These are phyloP conservation scores for Termitomyces sp. DNA, from an alignment of 768 basidiomycete genomes.

Conservation along the genomic window DNA sequence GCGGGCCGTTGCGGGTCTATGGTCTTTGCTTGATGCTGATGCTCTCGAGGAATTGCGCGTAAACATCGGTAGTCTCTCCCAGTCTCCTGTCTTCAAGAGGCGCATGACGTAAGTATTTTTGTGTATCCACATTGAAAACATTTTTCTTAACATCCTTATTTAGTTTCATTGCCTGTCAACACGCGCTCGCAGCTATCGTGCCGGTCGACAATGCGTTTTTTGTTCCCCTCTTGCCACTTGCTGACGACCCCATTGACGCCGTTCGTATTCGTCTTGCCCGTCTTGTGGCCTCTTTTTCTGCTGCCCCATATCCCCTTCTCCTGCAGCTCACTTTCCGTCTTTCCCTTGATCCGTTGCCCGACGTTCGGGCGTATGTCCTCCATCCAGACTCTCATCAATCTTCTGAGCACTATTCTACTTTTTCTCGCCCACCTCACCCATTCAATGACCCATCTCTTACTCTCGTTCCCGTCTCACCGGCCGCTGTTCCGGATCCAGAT, in stretches of 20 bases:
- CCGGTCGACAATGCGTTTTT: slow-evolving; percentile 47
- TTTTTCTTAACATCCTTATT: slow-evolving; percentile 8
- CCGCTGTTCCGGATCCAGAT: background rate
- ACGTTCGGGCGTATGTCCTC: slow-evolving; percentile 58
- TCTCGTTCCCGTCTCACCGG: background rate
- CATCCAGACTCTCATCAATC: slow-evolving; percentile 17
- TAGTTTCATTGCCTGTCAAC: slow-evolving; percentile 74
- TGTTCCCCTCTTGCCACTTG: slow-evolving; percentile 48
- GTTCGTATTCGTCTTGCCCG: slow-evolving; percentile 87
- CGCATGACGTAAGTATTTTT: slow-evolving; percentile 62
- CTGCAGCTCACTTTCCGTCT: slow-evolving; percentile 40
- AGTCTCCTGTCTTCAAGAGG: slow-evolving; percentile 46
- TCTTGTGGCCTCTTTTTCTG: slow-evolving; percentile 37
- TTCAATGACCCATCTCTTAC: background rate
- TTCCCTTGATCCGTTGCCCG: slow-evolving; percentile 50
- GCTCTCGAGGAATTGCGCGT: slow-evolving; percentile 31
- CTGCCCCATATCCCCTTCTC: slow-evolving; percentile 27
- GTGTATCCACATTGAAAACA: background rate
- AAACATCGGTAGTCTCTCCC: slow-evolving; percentile 40
- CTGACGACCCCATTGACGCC: slow-evolving; percentile 68
- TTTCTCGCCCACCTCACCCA: slow-evolving; percentile 30
- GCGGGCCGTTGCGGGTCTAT: slow-evolving; percentile 41
- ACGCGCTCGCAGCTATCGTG: slow-evolving; percentile 47
- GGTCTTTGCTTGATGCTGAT: slow-evolving; percentile 5
- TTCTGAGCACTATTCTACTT: slow-evolving; percentile 21